Base-by-base conservation (phyloP, 1,284 basidiomycete species). In the Mycena sp. region DNA sequence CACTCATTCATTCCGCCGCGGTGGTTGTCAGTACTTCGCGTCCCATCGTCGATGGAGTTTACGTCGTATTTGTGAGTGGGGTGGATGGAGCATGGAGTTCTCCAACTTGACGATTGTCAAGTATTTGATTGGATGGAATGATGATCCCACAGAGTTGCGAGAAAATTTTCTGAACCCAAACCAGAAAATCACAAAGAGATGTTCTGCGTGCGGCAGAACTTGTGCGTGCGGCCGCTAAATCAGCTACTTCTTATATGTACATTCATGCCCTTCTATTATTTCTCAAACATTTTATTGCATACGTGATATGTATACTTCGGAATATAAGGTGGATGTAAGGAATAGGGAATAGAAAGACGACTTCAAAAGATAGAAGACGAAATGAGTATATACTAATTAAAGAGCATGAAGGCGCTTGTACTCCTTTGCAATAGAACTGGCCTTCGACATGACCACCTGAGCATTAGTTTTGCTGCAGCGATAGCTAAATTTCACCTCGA, bases 181-280 rank as follows among this genome's bases (percentile, higher is more conserved):
- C 37, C 40, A 61, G 16, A 35, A 7, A 11, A 61, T 62, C 7
- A 50, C 64, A 10, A 23, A 54, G 4, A 44, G 50, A 12, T 72
- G 71, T 29, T 37, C 50, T 19, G 6, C 38, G 9, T 81, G 77
- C 69, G 73, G 77, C 2, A 62, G 76, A 12, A 63, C 65, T 9
- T 78, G 77, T 57, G 40, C 44, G 14, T 79, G 77, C 68, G 66
- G 48, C 19, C 30, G 30, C 4, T 45, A 35, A 23, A 5, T 37
- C 51, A 54, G 23, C 23, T 37, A 53, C 19, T 40, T 19, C 32
- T n/a, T n/a, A n/a, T n/a, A n/a, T n/a, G n/a, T n/a, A n/a, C n/a
- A n/a, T n/a, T n/a, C n/a, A n/a, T n/a, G n/a, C n/a, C n/a, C n/a
- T n/a, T n/a, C n/a, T n/a, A n/a, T n/a, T 48, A 37, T 54, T 46